Conservation (phyloP, 2,329 filamentous ascomycete genomes). For the Mycosphaerella arachidis region DNA sequence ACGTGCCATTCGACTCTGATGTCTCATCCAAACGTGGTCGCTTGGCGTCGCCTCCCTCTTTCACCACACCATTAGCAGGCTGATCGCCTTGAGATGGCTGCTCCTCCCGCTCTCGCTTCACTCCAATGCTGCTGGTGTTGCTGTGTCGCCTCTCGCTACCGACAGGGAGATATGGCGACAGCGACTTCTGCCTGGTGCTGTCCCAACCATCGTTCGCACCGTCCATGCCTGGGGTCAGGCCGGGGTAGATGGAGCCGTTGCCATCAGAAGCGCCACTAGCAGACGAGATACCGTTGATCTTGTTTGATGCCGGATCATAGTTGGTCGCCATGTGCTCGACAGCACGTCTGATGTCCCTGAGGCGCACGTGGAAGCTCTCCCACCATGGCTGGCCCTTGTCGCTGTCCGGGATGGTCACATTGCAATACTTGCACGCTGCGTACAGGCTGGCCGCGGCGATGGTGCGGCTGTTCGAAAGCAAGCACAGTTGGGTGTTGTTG, state of each 20-base stretch:
- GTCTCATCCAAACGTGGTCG: slow-evolving; percentile 15
- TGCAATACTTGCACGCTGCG: slow-evolving; percentile 72
- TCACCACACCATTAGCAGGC: slow-evolving; percentile 13
- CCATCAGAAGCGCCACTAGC: slow-evolving; percentile 35
- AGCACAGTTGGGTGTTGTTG: slow-evolving; percentile 75
- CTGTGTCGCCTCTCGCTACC: slow-evolving; percentile 31
- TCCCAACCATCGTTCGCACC: slow-evolving; percentile 27
- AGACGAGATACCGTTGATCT: slow-evolving; percentile 24
- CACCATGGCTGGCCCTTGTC: slow-evolving; percentile 79
- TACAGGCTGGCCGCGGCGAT: slow-evolving; percentile 84
- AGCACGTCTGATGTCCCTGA: slow-evolving; percentile 65
- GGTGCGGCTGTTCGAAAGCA: slow-evolving; percentile 72
- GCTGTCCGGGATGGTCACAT: slow-evolving; percentile 69
- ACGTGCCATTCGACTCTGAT: slow-evolving; percentile 2
- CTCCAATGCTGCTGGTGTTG: slow-evolving; percentile 28
- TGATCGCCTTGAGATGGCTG: slow-evolving; percentile 21
- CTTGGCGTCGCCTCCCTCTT: slow-evolving; percentile 23
- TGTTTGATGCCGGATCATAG: slow-evolving; percentile 41
- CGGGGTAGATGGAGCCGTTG: slow-evolving; percentile 42
- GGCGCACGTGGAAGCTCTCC: slow-evolving; percentile 67
- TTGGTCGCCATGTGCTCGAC: slow-evolving; percentile 67
- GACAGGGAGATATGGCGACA: slow-evolving; percentile 20
- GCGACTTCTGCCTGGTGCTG: slow-evolving; percentile 28
- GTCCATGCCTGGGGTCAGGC: slow-evolving; percentile 37
- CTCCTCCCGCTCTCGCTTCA: slow-evolving; percentile 29